phyloP scores from a whole-genome alignment of 2,329 filamentous ascomycete species.

The Aspergillus novoparasiticus region DNA sequence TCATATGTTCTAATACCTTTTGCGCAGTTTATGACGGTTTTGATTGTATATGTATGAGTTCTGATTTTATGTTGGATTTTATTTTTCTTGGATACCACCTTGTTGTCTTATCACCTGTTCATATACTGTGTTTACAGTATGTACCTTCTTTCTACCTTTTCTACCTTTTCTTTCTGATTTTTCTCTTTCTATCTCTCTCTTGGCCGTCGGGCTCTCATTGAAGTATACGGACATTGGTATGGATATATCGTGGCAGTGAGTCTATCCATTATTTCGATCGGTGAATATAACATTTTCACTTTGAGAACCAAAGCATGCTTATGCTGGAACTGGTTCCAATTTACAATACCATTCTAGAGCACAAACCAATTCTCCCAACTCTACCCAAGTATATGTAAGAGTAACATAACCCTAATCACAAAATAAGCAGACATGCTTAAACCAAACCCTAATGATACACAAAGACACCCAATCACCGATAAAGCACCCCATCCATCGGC shows the following conservation, averaged over 20 bases:
- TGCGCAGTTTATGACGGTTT: neutral
- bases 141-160: neutral
- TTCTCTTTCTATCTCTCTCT: no score
- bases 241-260: neutral
- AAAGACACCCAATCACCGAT: neutral
- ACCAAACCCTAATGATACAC: neutral
- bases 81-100: neutral
- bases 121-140: neutral
- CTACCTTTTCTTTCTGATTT: no score
- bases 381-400: no score
- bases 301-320: neutral
- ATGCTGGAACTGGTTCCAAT: neutral
- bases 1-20: neutral
- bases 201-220: neutral
- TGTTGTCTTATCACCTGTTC: neutral
- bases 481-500: neutral
- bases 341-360: fast-evolving
- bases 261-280: neutral
- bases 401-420: neutral
- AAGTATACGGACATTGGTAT: neutral
- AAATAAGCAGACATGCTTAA: neutral
- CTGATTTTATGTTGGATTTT: neutral
- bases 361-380: no score
- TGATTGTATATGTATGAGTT: neutral
- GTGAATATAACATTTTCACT: neutral